phyloP scores from a whole-genome alignment of 495 filamentous ascomycete genomes.

The Amorphotheca resinae region DNA sequence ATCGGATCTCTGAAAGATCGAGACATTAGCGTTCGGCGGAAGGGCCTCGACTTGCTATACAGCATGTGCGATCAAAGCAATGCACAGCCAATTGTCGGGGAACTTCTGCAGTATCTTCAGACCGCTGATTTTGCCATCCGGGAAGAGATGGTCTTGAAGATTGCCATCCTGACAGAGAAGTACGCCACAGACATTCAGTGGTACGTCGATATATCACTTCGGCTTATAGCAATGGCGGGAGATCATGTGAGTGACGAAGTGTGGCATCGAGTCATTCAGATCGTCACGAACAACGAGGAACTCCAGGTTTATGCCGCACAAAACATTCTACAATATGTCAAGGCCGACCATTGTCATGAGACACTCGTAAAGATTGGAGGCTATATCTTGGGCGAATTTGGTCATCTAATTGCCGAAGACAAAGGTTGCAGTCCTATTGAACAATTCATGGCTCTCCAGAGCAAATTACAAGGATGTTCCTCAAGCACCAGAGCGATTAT shows the following conservation, averaged over 20 bases:
- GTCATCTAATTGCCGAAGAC: conserved; percentile 93
- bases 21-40: conserved; percentile 93
- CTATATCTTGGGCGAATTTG: conserved; percentile 92
- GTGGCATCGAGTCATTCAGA: conserved; percentile 98
- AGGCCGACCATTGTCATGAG: conserved; percentile 87
- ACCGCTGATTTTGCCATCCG: conserved; percentile 94
- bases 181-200: conserved; percentile 97
- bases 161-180: conserved; percentile 95
- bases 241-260: conserved; percentile 99
- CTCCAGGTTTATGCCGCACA: conserved; percentile 93
- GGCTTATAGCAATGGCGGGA: conserved; percentile 89
- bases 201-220: conserved; percentile 97
- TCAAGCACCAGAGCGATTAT: conserved; percentile 87
- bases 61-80: conserved; percentile 98
- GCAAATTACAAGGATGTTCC: conserved; percentile 80
- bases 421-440: conserved; percentile 91
- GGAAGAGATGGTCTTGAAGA: conserved; percentile 98
- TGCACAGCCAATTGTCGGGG: conserved; percentile 81
- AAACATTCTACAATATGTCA: conserved; percentile 79
- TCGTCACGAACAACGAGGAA: conserved; percentile 98
- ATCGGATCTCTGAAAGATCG: conserved; percentile 86
- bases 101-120: conserved; percentile 88
- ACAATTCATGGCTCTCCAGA: conserved; percentile 86
- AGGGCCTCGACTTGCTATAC: conserved; percentile 92
- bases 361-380: conserved; percentile 95